Evolutionary conservation across 2,329 filamentous ascomycete species (phyloP), one percentile per base, ranked within the genome.

Genomic region (Ilyonectria robusta): DNA sequence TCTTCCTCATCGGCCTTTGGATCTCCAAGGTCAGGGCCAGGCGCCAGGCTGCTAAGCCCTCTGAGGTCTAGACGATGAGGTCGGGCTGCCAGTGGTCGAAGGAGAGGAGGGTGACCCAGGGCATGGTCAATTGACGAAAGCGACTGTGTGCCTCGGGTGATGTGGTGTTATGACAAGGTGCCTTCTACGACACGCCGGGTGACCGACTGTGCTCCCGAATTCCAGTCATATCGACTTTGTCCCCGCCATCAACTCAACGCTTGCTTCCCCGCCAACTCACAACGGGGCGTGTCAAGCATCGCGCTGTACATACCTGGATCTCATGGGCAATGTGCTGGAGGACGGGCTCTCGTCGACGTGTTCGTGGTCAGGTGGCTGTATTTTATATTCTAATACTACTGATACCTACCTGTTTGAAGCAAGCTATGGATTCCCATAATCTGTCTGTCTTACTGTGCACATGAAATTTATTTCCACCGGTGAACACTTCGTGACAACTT

Each of bases 1-100:
- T 78, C 62, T 77, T 69, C 59, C 56, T 84, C 19, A 56, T 78
- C 50, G 64, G 59, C 42, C 69, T 83, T 48, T 77, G 71, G 64
- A 40, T 81, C 66, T 69, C 74, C 76, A 82, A 79, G 76, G 26
- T 26, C 70, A 58, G 66, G 60, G 78, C 58, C 57, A 76, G 73
- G 62, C 79, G 79, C 75, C 80, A 76, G 75, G 78, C 77, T 58
- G 66, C 70, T 69, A 80, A 80, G 78, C 72, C 72, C 73, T 77
- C 70, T 40, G 58, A 68, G 56, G 68, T 72, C 61, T 73, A 74
- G 70, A 56, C 59, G 37, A 61, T 68, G 59, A 37, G 37, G 57
- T 42, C 29, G 10, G 62, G 59, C 66, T 65, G 59, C 48, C 58
- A 58, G 62, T 62, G 53, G 63, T 67, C 54, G 65, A 55, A 65